Conservation (phyloP, 257 asterid genomes). For the Echium plantagineum region DNA sequence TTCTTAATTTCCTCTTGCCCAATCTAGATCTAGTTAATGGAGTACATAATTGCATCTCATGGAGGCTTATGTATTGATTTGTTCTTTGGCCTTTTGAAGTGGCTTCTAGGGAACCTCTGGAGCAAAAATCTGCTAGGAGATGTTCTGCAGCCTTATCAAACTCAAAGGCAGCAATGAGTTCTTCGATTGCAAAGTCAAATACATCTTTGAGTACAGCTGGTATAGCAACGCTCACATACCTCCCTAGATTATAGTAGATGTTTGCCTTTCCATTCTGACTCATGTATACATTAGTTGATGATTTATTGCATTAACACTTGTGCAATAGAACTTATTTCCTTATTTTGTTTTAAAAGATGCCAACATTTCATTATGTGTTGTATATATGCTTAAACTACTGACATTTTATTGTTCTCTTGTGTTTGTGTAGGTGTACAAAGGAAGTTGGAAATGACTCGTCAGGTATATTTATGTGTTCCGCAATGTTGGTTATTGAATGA, state of each 20-base stretch:
- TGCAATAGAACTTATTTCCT: background rate
- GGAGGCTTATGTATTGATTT: background rate
- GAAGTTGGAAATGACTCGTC: conserved; percentile 67
- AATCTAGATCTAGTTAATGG: background rate
- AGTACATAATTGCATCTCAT: background rate
- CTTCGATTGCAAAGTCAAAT: conserved; percentile 34
- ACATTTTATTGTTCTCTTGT: background rate
- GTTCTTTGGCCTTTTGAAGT: conserved; percentile 2
- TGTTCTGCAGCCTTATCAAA: conserved; percentile 28
- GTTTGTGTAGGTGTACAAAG: conserved; percentile 50
- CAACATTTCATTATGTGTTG: background rate
- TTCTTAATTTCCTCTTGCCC: background rate
- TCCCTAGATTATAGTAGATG: background rate
- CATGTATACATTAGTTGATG: background rate
- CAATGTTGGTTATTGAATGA: background rate
- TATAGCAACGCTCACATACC: background rate
- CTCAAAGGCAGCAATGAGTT: conserved; percentile 36
- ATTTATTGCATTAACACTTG: no score
- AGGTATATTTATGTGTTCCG: conserved; percentile 21
- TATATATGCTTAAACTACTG: background rate
- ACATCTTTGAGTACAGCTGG: conserved; percentile 40
- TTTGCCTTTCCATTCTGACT: background rate
- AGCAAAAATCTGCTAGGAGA: conserved; percentile 38
- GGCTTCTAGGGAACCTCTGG: conserved; percentile 26
- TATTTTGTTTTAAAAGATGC: background rate